Evolutionary conservation across 140 eudicot genomes (phyloP).

Genomic region (Stevia rebaudiana): DNA sequence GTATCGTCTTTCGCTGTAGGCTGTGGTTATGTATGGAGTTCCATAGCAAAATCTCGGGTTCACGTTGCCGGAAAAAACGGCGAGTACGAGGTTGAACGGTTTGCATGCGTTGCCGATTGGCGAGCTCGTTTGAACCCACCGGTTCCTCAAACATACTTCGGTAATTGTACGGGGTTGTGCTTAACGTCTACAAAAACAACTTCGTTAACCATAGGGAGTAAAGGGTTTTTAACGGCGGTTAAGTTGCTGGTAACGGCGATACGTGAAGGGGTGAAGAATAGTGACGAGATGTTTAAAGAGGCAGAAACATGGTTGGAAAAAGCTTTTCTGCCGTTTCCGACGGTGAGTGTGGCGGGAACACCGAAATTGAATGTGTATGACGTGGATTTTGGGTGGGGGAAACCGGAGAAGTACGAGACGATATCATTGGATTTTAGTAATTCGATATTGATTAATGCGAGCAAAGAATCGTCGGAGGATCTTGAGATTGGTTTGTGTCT

Average conservation of each 20-base stretch:
- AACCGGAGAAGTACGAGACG: constrained; percentile 30
- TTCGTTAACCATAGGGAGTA: constrained; percentile 2
- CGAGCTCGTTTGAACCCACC: constrained; percentile 33
- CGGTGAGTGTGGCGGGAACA: constrained; percentile 36
- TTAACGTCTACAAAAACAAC: neutral
- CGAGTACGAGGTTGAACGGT: constrained; percentile 21
- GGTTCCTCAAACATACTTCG: constrained; percentile 34
- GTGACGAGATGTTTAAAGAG: constrained; percentile 17
- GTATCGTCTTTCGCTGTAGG: constrained; percentile 30
- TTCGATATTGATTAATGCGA: constrained; percentile 23
- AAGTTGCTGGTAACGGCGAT: constrained; percentile 24
- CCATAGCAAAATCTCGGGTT: constrained; percentile 28
- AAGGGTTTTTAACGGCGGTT: constrained; percentile 29
- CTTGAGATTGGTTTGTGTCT: constrained; percentile 33
- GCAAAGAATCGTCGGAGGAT: constrained; percentile 23
- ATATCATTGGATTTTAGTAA: constrained; percentile 24
- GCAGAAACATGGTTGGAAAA: constrained; percentile 11
- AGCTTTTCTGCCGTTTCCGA: neutral
- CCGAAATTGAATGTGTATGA: constrained; percentile 26
- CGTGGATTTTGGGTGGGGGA: constrained; percentile 64
- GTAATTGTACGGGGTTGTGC: constrained; percentile 30
- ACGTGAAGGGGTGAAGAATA: neutral
- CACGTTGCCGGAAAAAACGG: constrained; percentile 8
- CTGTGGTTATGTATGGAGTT: constrained; percentile 35
- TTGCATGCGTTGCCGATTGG: constrained; percentile 16